These are phyloP conservation scores for Daedalea quercina DNA, from an alignment of 768 basidiomycete species.

Conservation along the genomic window DNA sequence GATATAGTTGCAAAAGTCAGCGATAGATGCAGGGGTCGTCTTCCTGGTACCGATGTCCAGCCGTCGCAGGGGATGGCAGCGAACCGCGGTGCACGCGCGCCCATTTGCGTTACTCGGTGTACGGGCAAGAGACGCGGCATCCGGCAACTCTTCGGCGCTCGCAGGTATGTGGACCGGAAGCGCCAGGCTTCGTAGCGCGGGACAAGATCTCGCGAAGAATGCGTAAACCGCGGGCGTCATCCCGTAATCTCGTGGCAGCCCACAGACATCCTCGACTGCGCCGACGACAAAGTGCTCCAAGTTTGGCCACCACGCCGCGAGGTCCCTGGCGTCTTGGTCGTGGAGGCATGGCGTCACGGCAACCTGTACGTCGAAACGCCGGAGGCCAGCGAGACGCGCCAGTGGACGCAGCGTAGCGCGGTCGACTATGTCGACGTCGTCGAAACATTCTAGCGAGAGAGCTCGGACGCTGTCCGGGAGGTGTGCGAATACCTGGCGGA, in stretches of 20 bases:
- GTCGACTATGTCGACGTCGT: conserved; percentile 8
- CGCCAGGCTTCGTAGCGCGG: background rate
- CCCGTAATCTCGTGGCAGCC: background rate
- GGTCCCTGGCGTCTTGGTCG: conserved; percentile 16
- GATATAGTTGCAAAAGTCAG: background rate
- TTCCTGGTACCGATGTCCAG: background rate
- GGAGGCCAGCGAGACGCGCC: conserved; percentile 16
- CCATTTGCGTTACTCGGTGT: background rate
- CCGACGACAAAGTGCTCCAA: conserved; percentile 21
- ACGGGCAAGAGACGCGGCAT: background rate
- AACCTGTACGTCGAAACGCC: conserved; percentile 18
- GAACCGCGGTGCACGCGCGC: background rate
- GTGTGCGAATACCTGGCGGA: conserved; percentile 13
- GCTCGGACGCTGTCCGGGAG: conserved; percentile 14
- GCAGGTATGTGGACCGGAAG: background rate
- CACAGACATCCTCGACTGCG: conserved; percentile 7
- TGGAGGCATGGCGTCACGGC: conserved; percentile 18
- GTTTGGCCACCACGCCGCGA: conserved; percentile 22
- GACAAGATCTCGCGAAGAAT: background rate
- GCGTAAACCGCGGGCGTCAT: conserved; percentile 1
- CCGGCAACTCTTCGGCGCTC: background rate
- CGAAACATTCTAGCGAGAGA: conserved; percentile 14
- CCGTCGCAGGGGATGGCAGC: background rate
- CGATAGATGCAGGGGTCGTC: background rate
- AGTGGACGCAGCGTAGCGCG: conserved; percentile 20